Conservation (phyloP, 768 basidiomycete genomes). For the Paxillus involutus region DNA sequence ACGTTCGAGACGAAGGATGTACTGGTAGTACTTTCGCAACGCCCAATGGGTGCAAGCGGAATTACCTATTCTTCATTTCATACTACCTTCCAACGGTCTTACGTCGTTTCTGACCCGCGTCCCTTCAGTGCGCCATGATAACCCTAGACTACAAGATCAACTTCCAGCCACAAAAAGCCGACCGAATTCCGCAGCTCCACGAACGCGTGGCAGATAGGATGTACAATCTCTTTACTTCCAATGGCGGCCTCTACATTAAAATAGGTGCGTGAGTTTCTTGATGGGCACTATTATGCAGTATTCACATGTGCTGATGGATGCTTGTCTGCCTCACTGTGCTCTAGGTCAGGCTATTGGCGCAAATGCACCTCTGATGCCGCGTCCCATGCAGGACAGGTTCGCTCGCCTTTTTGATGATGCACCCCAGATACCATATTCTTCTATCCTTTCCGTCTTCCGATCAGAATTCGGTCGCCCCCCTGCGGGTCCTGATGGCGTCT, state of each 20-base stretch:
- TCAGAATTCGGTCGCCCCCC: slow-evolving; percentile 69
- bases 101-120: slow-evolving; percentile 1
- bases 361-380: slow-evolving; percentile 83
- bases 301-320: neutral
- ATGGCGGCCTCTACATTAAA: slow-evolving; percentile 87
- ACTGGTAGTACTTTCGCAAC: neutral
- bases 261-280: slow-evolving; percentile 48
- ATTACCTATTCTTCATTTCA: neutral
- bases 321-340: neutral
- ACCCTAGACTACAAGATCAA: slow-evolving; percentile 87
- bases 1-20: neutral
- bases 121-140: slow-evolving; percentile 61
- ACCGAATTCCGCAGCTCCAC: slow-evolving; percentile 78
- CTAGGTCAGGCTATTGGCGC: slow-evolving; percentile 77
- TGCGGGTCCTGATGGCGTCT: slow-evolving; percentile 68
- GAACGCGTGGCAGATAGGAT: slow-evolving; percentile 81
- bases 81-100: neutral
- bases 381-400: slow-evolving; percentile 81
- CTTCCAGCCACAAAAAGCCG: slow-evolving; percentile 70
- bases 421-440: slow-evolving; percentile 76
- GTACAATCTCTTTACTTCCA: slow-evolving; percentile 72
- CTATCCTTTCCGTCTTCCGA: slow-evolving; percentile 64
- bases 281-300: neutral
- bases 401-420: slow-evolving; percentile 85
- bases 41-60: neutral